Base-by-base conservation (phyloP, 345 rosid species). In the Syzygium aromaticum region DNA sequence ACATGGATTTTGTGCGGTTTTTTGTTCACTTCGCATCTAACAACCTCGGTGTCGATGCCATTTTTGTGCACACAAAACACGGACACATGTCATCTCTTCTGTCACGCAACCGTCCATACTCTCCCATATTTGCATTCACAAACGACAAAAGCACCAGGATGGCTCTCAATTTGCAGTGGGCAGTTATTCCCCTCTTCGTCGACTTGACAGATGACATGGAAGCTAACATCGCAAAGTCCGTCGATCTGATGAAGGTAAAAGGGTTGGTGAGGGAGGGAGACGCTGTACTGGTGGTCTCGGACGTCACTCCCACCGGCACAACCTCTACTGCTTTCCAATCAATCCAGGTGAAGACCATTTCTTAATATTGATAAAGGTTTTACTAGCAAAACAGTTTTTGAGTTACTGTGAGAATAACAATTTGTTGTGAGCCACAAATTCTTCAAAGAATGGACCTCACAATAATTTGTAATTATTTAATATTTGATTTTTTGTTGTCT, bases 141-240 rank as follows among this genome's bases (percentile, higher is more conserved):
- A 85, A 90, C 0, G 89, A 91, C 40, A 87, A 85, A 4, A 84
- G 89, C 91, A 91, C 93, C 46, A 91, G 91, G 82, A 93, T 93
- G 96, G 92, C 95, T 28, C 89, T 95, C 86, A 95, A 92, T 89
- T 90, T 95, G 90, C 96, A 91, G 85, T 94, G 98, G 98, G 98
- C 96, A 84, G 93, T 95, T 6, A 91, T 90, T 57, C 96, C 98
- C 22, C 80, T 94, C 30, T 89, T 92, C 0, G 59, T 90, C 4
- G 86, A 89, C 52, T 89, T 95, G 52, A 91, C 93, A 5, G 93
- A 92, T 33, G 95, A 93, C 86, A 93, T 93, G 94, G 98, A 95
- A 84, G 88, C 89, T 38, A 92, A 95, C 87, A 89, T 94, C 21
- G 84, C 89, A 6, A 92, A 56, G 73, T 91, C 95, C 86, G 84